phyloP scores from a whole-genome alignment of 1,139 yeast genomes.

The Candida smagusa region DNA sequence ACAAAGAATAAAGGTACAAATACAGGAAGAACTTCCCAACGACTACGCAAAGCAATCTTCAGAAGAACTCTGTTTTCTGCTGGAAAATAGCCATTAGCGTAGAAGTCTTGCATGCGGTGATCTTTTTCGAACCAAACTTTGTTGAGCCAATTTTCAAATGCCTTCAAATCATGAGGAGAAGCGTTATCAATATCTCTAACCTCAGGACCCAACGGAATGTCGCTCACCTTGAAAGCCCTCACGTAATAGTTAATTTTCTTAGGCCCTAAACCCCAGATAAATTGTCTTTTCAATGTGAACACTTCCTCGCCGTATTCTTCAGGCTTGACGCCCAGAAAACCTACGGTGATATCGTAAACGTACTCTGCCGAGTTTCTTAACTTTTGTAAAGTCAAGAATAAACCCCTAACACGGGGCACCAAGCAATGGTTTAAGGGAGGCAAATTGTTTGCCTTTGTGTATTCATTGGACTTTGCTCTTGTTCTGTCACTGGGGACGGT shows the following conservation, averaged over 20 bases:
- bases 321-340: slow-evolving; percentile 64
- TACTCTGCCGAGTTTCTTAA: slow-evolving; percentile 59
- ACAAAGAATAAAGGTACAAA: slow-evolving; percentile 12
- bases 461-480: slow-evolving; percentile 52
- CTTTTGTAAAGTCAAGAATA: slow-evolving; percentile 61
- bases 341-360: slow-evolving; percentile 82
- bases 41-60: slow-evolving; percentile 12
- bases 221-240: slow-evolving; percentile 52
- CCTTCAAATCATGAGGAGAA: slow-evolving; percentile 33
- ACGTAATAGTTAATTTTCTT: slow-evolving; percentile 60
- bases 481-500: slow-evolving; percentile 78
- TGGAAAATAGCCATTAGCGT: slow-evolving; percentile 52
- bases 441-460: slow-evolving; percentile 47
- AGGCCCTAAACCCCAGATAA: slow-evolving; percentile 72
- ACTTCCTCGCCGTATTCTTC: slow-evolving; percentile 75
- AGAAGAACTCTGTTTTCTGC: slow-evolving; percentile 11
- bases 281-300: slow-evolving; percentile 63
- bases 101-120: slow-evolving; percentile 56
- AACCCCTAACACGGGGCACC: slow-evolving; percentile 79
- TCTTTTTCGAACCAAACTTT: slow-evolving; percentile 82
- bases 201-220: slow-evolving; percentile 65
- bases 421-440: slow-evolving; percentile 59
- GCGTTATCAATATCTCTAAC: slow-evolving; percentile 45
- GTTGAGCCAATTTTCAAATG: slow-evolving; percentile 74
- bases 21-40: slow-evolving; percentile 15